Conservation (phyloP, 805 yeast genomes). For the Trichomonascus vanleenenianus region DNA sequence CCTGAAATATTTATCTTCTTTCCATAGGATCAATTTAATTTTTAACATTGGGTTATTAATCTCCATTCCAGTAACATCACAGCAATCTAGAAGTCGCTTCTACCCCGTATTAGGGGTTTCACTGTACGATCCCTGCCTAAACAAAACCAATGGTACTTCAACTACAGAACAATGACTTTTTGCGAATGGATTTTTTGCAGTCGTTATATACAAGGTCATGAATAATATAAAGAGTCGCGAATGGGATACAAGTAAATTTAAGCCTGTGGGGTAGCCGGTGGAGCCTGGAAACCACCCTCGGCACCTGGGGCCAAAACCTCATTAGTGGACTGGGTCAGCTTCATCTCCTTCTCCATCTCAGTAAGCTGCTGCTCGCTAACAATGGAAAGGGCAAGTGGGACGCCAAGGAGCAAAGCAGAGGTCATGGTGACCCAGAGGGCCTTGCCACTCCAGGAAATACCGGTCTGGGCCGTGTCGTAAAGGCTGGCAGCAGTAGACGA, state of each 20-base stretch:
- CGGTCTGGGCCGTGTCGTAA: conserved; percentile 34
- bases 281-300: conserved; percentile 27
- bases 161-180: too few relatives aligned
- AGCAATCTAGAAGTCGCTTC: too few relatives aligned
- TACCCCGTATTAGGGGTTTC: too few relatives aligned
- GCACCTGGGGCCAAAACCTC: conserved; percentile 31
- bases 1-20: too few relatives aligned
- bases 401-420: conserved; percentile 77
- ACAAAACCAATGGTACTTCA: too few relatives aligned
- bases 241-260: background rate
- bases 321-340: conserved; percentile 31
- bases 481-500: conserved; percentile 27
- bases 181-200: background rate
- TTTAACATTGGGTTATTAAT: too few relatives aligned
- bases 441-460: conserved; percentile 58
- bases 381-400: conserved; percentile 84
- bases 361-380: conserved; percentile 87
- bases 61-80: too few relatives aligned
- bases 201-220: background rate
- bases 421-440: conserved; percentile 83
- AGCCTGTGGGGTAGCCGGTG: conserved; percentile 16
- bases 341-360: conserved; percentile 90
- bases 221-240: background rate
- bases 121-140: too few relatives aligned
- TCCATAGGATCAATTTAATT: too few relatives aligned